Base-by-base conservation (phyloP, 2,329 filamentous ascomycete genomes). In the Neophaeococcomyces mojaviensis region DNA sequence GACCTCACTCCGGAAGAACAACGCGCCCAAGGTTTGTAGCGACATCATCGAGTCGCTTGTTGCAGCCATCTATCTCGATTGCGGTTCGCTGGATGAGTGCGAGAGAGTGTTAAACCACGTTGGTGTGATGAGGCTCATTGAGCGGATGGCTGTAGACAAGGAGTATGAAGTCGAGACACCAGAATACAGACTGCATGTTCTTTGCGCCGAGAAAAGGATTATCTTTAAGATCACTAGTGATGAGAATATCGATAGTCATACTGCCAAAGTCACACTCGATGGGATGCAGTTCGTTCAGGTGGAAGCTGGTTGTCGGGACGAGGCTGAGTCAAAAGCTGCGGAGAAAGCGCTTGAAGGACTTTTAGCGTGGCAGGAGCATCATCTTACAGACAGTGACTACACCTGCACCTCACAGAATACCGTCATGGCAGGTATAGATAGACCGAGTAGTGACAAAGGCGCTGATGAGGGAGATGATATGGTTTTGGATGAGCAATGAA, bases 41-140 rank as follows among this genome's bases (percentile, higher is more conserved):
- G 89, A 96, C 61, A 67, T 96, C 6, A 71, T 96, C 8, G 90
- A 97, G 67, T 78, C 79, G 26, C 61, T 94, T 0, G 64, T 97
- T 0, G 90, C 86, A 0, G 89, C 88, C 0, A 73, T 96, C 0
- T 96, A 85, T 71, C 70, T 95, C 16, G 92, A 97, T 0, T 55
- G 73, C 0, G 84, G 84, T 0, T 72, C 76, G 1, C 59, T 87
- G 12, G 68, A 68, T 0, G 62, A 61, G 0, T 94, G 87, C 56
- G 68, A 74, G 40, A 58, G 44, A 0, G 72, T 96, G 31, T 61
- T 87, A 0, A 71, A 77, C 36, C 66, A 69, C 0, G 66, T 88
- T 3, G 87, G 87, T 0, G 69, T 96, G 3, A 54, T 57, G 42
- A 49, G 37, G 8, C 38, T 56, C 15, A 44, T 56, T 1, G 26